A percentile compares a stretch with the other conserved stretches of the same genome.
Conservation (phyloP, 805 yeast genomes). For the Cyberlindnera euphorbiiphila region DNA sequence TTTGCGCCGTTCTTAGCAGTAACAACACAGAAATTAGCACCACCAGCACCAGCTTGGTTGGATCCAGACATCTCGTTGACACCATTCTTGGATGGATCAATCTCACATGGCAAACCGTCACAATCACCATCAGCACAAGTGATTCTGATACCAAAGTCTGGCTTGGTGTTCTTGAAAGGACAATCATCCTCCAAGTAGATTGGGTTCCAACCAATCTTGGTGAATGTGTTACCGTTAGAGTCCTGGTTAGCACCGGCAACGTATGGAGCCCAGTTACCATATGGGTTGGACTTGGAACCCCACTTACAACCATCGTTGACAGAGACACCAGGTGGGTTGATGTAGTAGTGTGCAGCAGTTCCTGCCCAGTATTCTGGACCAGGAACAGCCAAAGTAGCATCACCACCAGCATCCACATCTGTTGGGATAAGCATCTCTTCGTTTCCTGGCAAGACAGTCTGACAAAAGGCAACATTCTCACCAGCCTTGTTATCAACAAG, state of each 20-base stretch:
- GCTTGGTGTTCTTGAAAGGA: constrained; percentile 52
- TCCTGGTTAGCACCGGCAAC: constrained; percentile 91
- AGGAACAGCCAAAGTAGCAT: constrained; percentile 74
- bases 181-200: constrained; percentile 58
- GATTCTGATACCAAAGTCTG: constrained; percentile 67
- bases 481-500: constrained; percentile 53
- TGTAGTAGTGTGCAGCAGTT: constrained; percentile 83
- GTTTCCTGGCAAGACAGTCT: constrained; percentile 90
- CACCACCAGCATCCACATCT: constrained; percentile 44
- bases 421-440: constrained; percentile 95
- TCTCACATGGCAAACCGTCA: constrained; percentile 75
- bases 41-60: constrained; percentile 51
- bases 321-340: constrained; percentile 80
- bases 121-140: constrained; percentile 72
- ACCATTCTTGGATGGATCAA: constrained; percentile 64
- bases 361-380: constrained; percentile 79
- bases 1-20: constrained; percentile 62
- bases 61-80: constrained; percentile 51
- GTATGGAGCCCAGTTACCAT: constrained; percentile 92
- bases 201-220: constrained; percentile 91
- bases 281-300: constrained; percentile 67
- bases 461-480: constrained; percentile 75
- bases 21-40: constrained; percentile 79
- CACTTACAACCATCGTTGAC: constrained; percentile 76
- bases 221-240: constrained; percentile 61